These are phyloP conservation scores for Scheffersomyces cryptocercus DNA, from an alignment of 1,139 yeast genomes.

Conservation along the genomic window DNA sequence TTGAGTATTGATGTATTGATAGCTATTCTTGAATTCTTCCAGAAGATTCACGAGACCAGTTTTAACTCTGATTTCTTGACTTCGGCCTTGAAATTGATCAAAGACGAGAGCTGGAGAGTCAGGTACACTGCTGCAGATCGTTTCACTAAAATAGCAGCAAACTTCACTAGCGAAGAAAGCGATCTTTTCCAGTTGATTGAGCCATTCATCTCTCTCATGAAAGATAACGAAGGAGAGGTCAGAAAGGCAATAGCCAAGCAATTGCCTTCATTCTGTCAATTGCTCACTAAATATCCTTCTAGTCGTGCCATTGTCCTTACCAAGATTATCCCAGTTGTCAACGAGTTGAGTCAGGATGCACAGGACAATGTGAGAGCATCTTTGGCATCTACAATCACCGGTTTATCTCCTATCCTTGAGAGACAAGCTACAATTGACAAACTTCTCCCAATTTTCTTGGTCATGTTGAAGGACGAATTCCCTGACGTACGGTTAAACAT, in stretches of 20 bases:
- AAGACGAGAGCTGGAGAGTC: slow-evolving; percentile 97
- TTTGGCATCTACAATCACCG: slow-evolving; percentile 83
- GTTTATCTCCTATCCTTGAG: slow-evolving; percentile 83
- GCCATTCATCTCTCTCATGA: slow-evolving; percentile 74
- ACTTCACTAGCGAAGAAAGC: slow-evolving; percentile 56
- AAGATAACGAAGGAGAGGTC: slow-evolving; percentile 95
- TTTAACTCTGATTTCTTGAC: slow-evolving; percentile 64
- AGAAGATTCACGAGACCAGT: slow-evolving; percentile 52
- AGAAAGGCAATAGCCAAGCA: slow-evolving; percentile 93
- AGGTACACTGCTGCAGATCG: slow-evolving; percentile 96
- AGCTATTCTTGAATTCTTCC: slow-evolving; percentile 65
- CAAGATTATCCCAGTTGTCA: slow-evolving; percentile 81
- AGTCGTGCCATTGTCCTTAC: slow-evolving; percentile 58
- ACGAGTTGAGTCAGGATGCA: slow-evolving; percentile 83
- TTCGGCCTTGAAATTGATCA: slow-evolving; percentile 63
- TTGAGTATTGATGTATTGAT: slow-evolving; percentile 85
- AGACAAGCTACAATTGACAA: slow-evolving; percentile 82
- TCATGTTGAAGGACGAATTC: slow-evolving; percentile 94
- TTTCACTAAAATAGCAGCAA: slow-evolving; percentile 71
- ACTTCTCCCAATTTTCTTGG: slow-evolving; percentile 83
- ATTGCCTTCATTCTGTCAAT: slow-evolving; percentile 73
- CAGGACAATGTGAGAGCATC: slow-evolving; percentile 94
- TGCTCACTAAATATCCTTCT: slow-evolving; percentile 44
- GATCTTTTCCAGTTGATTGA: slow-evolving; percentile 60
- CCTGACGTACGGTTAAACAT: slow-evolving; percentile 96